Base-by-base conservation (phyloP, 2,329 filamentous ascomycete species). In the Sordariomycetes sp. region DNA sequence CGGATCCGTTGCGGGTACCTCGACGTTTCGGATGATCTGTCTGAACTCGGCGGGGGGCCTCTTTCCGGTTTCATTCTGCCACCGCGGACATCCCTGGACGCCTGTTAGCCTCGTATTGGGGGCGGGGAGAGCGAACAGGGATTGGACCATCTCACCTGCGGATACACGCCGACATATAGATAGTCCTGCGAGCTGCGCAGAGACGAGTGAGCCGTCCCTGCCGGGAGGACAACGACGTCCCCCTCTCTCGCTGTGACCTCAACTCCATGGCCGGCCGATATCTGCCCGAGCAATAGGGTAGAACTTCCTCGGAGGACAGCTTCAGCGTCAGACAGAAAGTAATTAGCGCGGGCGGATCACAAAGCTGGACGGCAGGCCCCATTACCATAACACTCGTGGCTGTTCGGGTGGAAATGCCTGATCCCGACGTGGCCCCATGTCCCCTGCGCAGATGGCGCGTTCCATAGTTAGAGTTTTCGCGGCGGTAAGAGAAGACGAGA, bases 351-450 rank as follows among this genome's bases (percentile, higher is more conserved):
- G 1, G 6, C 3, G n/a, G 11, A 6, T 55, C 18, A 51, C 20
- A 20, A 28, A 18, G 12, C 14, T n/a, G n/a, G n/a, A n/a, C 16
- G 8, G 22, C 2, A 8, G 8, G n/a, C 7, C 24, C n/a, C n/a
- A 59, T n/a, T 52, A 62, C 63, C 64, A 20, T 66, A 66, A 51
- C 62, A 66, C 55, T 66, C 64, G 18, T 65, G 64, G 3, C 59
- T 62, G 2, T 65, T 65, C 1, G 63, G 63, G 12, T 66, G 64
- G 54, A 65, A 65, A 35, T 65, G 64, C 20, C 64, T 60, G 32
- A 64, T 60, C 8, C 53, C 62, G 53, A 65, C 65, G 18, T 62
- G 60, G 1, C 64, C 64, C 61, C 64, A 65, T 2, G 62, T 60
- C 12, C 64, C 64, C 61, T 63, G 4, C 3, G 14, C 37, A 20